Conservation (phyloP, 768 basidiomycete genomes). For the Postia placenta region DNA sequence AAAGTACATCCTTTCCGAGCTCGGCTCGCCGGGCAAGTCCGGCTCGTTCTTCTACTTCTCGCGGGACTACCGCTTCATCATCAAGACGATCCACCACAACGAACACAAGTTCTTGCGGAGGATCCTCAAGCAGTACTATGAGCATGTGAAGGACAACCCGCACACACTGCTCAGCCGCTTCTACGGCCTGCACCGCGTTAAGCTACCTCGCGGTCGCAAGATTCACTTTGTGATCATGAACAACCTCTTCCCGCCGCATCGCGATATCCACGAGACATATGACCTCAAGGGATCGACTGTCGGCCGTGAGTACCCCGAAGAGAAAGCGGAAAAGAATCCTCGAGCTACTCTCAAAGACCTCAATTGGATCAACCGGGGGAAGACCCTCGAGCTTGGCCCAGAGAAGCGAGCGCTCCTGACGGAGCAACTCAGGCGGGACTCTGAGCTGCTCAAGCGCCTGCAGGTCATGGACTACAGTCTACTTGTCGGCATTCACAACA, state of each 20-base stretch:
- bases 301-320: constrained; percentile 83
- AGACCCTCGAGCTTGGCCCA: constrained; percentile 85
- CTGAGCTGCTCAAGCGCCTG: constrained; percentile 75
- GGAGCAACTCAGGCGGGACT: constrained; percentile 86
- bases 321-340: constrained; percentile 69
- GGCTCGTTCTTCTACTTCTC: constrained; percentile 99
- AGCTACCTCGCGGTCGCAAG: constrained; percentile 87
- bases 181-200: constrained; percentile 96
- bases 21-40: constrained; percentile 97
- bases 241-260: constrained; percentile 96
- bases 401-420: constrained; percentile 89
- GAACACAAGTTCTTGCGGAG: constrained; percentile 91
- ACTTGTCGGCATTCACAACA: constrained; percentile 89
- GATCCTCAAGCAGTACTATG: constrained; percentile 80
- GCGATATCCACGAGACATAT: constrained; percentile 96
- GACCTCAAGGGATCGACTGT: constrained; percentile 95
- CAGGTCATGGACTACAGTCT: constrained; percentile 97
- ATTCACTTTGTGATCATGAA: constrained; percentile 99
- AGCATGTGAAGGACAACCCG: constrained; percentile 83
- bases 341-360: constrained; percentile 91
- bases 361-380: constrained; percentile 86
- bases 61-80: constrained; percentile 97
- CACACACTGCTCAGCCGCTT: constrained; percentile 92
- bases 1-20: constrained; percentile 96
- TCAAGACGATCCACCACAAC: constrained; percentile 94